Evolutionary conservation across 2,329 filamentous ascomycete genomes (phyloP), one percentile per base, ranked within the genome.

Genomic region (Colletotrichum sublineola): DNA sequence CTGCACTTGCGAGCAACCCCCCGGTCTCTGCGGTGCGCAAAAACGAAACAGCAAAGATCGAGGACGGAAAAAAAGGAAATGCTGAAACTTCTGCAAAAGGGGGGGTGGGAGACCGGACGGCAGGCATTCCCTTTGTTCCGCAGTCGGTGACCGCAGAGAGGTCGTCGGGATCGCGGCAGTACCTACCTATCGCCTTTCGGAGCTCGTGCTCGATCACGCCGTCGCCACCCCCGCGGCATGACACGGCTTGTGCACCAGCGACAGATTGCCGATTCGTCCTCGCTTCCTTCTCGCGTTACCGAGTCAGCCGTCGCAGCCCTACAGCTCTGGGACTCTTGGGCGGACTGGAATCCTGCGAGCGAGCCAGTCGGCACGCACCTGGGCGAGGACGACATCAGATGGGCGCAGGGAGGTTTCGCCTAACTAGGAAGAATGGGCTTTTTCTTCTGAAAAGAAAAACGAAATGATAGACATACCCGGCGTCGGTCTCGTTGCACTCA

Each of bases 41-140:
- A 67, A 67, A 52, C 46, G 38, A 67, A 70, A 70, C 53, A 40
- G 40, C 29, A 29, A 40, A 29, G 24, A 11, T 33, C 46, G 15
- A 42, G 67, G 56, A 42, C 56, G 38, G 56, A 15, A n/a, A n/a
- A n/a, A 53, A n/a, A 29, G n/a, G 48, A 50, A 8, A 36, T 31
- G 63, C 52, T 56, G 33, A 38, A 69, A 66, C 36, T 4, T 33
- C 53, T 42, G 12, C 3, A 11, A 5, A 42, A 15, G 14, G 14
- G 40, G 40, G 42, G 14, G 18, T 2, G 9, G 15, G 36, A 40
- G 33, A 61, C 55, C 40, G 63, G 63, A 56, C 46, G 55, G 40
- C 63, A 70, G 36, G 63, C 68, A 55, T 70, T 63, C 63, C 62
- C 63, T 24, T 71, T 6, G 20, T 63, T 46, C 67, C 52, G 18